These are phyloP conservation scores for Phalaenopsis equestris DNA, from an alignment of 106 monocot genomes.

Conservation along the genomic window DNA sequence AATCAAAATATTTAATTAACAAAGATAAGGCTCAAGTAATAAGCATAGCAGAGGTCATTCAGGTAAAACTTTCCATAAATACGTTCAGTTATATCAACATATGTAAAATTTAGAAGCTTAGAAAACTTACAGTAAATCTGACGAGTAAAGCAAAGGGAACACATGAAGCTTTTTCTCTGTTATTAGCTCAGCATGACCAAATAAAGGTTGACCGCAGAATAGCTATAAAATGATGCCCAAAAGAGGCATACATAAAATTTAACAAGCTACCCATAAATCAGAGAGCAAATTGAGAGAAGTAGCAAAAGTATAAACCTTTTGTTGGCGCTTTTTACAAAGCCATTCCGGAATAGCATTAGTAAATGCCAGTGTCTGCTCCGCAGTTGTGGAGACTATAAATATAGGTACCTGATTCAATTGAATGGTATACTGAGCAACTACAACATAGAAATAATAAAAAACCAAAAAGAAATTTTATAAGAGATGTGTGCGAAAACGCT, in stretches of 20 bases:
- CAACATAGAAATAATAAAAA: not conserved
- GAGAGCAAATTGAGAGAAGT: not conserved
- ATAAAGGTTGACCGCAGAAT: conserved; percentile 68
- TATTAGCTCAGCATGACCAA: conserved; percentile 58
- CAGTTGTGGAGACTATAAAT: conserved; percentile 65
- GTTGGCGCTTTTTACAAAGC: conserved; percentile 70
- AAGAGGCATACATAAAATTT: not conserved
- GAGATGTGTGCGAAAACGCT: not conserved
- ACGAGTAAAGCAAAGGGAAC: conserved; percentile 40
- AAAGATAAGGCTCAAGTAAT: not conserved
- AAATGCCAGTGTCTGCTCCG: conserved; percentile 59
- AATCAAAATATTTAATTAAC: not conserved
- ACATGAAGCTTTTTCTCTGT: conserved; percentile 50
- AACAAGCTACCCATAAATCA: not conserved
- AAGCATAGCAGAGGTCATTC: not conserved
- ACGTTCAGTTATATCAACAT: not conserved
- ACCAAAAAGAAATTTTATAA: not conserved
- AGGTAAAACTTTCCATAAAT: not conserved
- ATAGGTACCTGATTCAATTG: conserved; percentile 50
- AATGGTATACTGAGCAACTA: not conserved
- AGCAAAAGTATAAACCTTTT: conserved; percentile 45
- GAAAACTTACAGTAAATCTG: conserved; percentile 46
- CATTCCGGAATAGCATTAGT: conserved; percentile 83
- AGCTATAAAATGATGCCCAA: conserved; percentile 35
- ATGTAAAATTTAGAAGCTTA: not conserved